phyloP scores from a whole-genome alignment of 441 rosid species.

The Erodium chrysanthum region DNA sequence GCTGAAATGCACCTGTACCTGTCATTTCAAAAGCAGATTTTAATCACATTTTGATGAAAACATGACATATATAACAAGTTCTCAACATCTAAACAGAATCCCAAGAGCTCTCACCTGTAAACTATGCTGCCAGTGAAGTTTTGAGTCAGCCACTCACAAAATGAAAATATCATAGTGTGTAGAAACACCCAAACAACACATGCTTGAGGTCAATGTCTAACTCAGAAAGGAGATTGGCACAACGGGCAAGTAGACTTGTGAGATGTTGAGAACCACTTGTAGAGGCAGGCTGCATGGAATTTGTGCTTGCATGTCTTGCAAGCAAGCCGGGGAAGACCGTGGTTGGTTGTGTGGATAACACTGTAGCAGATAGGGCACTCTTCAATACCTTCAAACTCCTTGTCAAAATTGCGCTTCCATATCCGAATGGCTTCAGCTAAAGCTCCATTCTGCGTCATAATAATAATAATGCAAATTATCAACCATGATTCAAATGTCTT shows the following conservation, averaged over 20 bases:
- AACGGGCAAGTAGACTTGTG: conserved; percentile 84
- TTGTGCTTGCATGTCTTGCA: conserved; percentile 94
- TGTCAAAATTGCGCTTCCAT: conserved; percentile 91
- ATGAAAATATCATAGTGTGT: background rate
- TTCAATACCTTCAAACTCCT: conserved; percentile 93
- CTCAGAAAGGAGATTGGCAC: conserved; percentile 85
- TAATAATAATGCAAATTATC: background rate
- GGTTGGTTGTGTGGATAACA: conserved; percentile 79
- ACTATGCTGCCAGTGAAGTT: background rate
- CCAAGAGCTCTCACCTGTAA: background rate
- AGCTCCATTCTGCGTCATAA: conserved; percentile 77
- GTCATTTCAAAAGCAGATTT: background rate
- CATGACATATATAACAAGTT: background rate
- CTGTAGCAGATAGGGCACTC: conserved; percentile 98
- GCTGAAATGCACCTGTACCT: background rate
- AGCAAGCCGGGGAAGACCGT: conserved; percentile 86
- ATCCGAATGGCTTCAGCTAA: conserved; percentile 79
- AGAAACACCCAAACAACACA: too few species aligned
- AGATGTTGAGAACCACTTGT: conserved; percentile 92
- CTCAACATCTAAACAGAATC: background rate
- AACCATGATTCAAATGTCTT: background rate
- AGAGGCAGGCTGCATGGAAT: conserved; percentile 81
- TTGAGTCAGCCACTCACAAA: background rate
- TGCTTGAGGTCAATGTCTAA: background rate
- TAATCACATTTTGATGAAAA: background rate